Conservation (phyloP, 2,329 filamentous ascomycete species). For the Xylariaceae sp. region DNA sequence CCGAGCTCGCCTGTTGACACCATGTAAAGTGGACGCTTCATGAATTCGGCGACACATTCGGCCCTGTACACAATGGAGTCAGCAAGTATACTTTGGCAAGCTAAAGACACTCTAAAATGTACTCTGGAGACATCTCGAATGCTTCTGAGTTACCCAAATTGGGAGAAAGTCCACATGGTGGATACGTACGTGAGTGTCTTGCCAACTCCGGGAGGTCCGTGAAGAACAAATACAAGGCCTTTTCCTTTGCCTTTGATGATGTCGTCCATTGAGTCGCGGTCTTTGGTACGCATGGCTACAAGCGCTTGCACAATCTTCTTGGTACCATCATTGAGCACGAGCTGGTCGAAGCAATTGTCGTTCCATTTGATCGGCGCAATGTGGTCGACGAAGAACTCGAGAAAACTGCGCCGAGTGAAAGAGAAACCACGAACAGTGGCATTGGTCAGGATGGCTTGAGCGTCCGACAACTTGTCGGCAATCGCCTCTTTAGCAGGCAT, state of each 20-base stretch:
- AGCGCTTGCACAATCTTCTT: constrained; percentile 23
- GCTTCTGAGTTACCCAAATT: too few species aligned
- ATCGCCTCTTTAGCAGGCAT: constrained; percentile 21
- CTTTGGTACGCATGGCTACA: constrained; percentile 16
- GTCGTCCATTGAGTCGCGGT: constrained; percentile 15
- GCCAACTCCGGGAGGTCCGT: constrained; percentile 45
- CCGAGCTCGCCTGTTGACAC: constrained; percentile 34
- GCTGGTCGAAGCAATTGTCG: constrained; percentile 20
- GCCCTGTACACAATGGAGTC: constrained; percentile 14
- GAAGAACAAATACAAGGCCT: constrained; percentile 45
- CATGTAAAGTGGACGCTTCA: constrained; percentile 34
- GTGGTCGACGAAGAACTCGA: constrained; percentile 29
- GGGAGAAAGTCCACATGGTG: too few species aligned
- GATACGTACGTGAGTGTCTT: constrained; percentile 33
- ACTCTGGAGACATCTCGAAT: too few species aligned
- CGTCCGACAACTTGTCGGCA: constrained; percentile 26
- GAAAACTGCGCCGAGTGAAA: constrained; percentile 31
- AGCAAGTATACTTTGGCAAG: too few species aligned
- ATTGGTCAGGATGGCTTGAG: constrained; percentile 26
- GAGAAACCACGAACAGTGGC: constrained; percentile 31
- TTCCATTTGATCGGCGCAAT: constrained; percentile 21
- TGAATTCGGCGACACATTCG: constrained; percentile 38
- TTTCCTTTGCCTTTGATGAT: constrained; percentile 26
- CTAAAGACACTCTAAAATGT: too few species aligned
- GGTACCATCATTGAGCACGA: constrained; percentile 18